phyloP scores from a whole-genome alignment of 768 basidiomycete genomes.

The Trametopsis cervina region DNA sequence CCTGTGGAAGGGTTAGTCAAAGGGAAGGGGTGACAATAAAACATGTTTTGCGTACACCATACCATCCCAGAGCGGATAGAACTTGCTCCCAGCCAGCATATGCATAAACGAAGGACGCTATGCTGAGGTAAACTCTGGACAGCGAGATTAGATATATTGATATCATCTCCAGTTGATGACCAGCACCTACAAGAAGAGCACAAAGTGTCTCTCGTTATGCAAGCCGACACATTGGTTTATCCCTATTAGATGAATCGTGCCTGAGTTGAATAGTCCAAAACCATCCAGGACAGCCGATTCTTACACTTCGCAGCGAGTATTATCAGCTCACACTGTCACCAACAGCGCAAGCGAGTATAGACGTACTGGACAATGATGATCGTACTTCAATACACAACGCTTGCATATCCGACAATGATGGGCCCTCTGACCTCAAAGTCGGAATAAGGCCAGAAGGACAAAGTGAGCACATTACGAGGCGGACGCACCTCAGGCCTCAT shows the following conservation, averaged over 20 bases:
- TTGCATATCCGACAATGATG: slow-evolving; percentile 94
- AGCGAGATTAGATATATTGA: slow-evolving; percentile 1
- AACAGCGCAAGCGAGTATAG: not conserved
- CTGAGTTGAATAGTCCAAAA: not conserved
- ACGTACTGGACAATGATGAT: slow-evolving; percentile 88
- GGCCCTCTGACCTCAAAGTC: slow-evolving; percentile 49
- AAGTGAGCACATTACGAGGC: not conserved
- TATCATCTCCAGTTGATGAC: not conserved
- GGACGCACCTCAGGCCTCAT: slow-evolving; percentile 70
- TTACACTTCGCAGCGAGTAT: slow-evolving; percentile 19
- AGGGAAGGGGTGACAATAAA: not conserved
- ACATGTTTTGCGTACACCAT: slow-evolving; percentile 37
- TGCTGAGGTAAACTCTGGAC: slow-evolving; percentile 70
- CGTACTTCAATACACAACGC: slow-evolving; percentile 82
- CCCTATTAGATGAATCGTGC: slow-evolving; percentile 43
- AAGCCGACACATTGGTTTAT: slow-evolving; percentile 97
- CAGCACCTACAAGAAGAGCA: slow-evolving; percentile 78
- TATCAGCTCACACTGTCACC: not conserved
- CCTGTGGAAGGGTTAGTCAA: slow-evolving; percentile 11
- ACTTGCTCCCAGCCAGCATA: slow-evolving; percentile 58
- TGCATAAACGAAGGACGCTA: slow-evolving; percentile 57
- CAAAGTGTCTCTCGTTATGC: slow-evolving; percentile 92
- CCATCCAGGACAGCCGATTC: slow-evolving; percentile 3
- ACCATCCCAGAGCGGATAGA: slow-evolving; percentile 49
- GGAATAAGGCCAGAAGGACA: not conserved